These are phyloP conservation scores for Talaromyces sp. DNA, from an alignment of 2,329 filamentous ascomycete species.

Conservation along the genomic window DNA sequence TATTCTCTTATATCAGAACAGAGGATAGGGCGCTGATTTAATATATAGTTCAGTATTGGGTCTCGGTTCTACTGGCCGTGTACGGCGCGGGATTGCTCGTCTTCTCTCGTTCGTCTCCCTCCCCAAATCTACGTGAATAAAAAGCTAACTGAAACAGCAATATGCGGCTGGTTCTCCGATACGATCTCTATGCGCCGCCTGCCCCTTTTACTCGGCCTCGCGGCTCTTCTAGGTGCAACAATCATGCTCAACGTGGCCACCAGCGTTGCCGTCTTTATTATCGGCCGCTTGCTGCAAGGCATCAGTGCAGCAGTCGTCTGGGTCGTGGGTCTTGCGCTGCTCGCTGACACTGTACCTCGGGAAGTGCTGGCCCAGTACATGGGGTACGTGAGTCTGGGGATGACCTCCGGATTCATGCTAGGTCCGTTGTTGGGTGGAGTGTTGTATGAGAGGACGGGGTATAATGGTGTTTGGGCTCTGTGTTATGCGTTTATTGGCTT, in stretches of 20 bases:
- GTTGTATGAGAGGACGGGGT: slow-evolving; percentile 59
- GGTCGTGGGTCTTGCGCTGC: slow-evolving; percentile 59
- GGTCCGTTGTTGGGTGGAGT: slow-evolving; percentile 61
- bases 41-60: slow-evolving; percentile 23
- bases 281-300: slow-evolving; percentile 59
- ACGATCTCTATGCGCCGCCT: slow-evolving; percentile 48
- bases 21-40: background rate
- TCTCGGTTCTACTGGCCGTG: slow-evolving; percentile 24
- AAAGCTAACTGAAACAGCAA: slow-evolving; percentile 18
- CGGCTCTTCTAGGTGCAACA: slow-evolving; percentile 55
- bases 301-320: slow-evolving; percentile 59
- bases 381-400: slow-evolving; percentile 57
- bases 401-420: slow-evolving; percentile 57
- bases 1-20: background rate
- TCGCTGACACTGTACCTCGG: slow-evolving; percentile 58
- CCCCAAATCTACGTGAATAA: background rate
- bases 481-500: slow-evolving; percentile 55
- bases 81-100: slow-evolving; percentile 22
- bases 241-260: slow-evolving; percentile 54
- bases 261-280: slow-evolving; percentile 49
- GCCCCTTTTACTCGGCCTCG: slow-evolving; percentile 59
- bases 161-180: slow-evolving; percentile 55
- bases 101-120: slow-evolving; percentile 17
- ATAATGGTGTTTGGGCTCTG: slow-evolving; percentile 59
- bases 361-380: slow-evolving; percentile 61